phyloP scores from a whole-genome alignment of 768 basidiomycete genomes.

The Russula ochroleuca region DNA sequence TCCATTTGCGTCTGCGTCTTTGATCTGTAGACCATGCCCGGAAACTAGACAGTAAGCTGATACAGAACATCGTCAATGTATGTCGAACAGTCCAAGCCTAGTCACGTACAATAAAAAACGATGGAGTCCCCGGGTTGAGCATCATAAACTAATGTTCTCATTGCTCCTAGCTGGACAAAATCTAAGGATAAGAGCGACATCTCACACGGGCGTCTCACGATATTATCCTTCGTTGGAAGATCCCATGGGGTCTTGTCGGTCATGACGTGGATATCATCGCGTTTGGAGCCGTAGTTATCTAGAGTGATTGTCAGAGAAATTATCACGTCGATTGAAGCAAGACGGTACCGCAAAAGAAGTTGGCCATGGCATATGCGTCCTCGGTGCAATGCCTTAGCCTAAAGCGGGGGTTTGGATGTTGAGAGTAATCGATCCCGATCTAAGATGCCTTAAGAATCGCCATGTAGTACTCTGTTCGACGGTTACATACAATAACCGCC shows the following conservation, averaged over 20 bases:
- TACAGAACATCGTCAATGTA: not conserved
- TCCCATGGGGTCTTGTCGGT: not conserved
- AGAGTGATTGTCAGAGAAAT: not conserved
- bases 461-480: not conserved
- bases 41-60: not conserved
- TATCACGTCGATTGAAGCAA: not conserved
- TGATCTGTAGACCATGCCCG: not conserved
- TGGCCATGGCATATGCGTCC: not conserved
- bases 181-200: not conserved
- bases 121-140: not conserved
- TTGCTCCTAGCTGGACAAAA: not conserved
- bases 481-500: not conserved
- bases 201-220: not conserved
- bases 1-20: not conserved
- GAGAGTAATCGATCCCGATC: conserved; percentile 9
- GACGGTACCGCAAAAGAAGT: not conserved
- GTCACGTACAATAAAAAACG: conserved; percentile 1
- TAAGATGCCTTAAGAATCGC: not conserved
- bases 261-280: not conserved
- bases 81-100: not conserved
- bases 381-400: not conserved
- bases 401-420: not conserved
- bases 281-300: not conserved
- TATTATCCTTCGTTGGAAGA: not conserved
- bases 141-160: not conserved